Base-by-base conservation (phyloP, 495 filamentous ascomycete genomes). In the Trichoderma orchidacearum region DNA sequence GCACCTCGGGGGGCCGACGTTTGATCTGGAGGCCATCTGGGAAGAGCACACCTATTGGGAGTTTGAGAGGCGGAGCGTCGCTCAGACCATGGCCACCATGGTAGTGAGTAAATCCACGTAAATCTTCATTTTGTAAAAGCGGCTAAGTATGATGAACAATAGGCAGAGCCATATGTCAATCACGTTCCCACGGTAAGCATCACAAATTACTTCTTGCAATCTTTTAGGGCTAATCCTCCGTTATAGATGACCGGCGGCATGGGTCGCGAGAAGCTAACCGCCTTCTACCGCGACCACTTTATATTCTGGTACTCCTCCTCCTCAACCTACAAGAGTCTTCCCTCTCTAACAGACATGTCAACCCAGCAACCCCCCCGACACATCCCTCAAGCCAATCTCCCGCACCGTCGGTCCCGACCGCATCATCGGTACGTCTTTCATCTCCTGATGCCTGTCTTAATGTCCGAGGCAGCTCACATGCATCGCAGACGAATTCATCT, bases 261-360 rank as follows among this genome's bases (percentile, higher is more conserved):
- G n/a, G 90, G 90, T 0, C 66, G 77, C 5, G 72, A 79, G 36
- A 77, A 80, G 9, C 70, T 93, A n/a, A 76, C 77, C 1, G 68
- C 73, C 12, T 95, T 94, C 66, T 94, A 94, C 64, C 75, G 78
- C 0, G 67, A 88, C 15, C 79, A 84, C 63, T 93, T 93, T 68
- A 80, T 91, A 30, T 81, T 82, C 36, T 41, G 36, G 36, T 41
- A 41, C 17, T 17, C 36, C n/a, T 18, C 13, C 13, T 0, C 36
- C n/a, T 17, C 1, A 15, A 41, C 36, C 17, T 21, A 3, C 1
- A 41, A 18, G 9, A 0, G 8, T 2, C 8, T 41, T 17, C 36
- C 21, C 13, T 17, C 36, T 41, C 36, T n/a, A 4, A 1, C 13
- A 21, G 6, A n/a, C 18, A n/a, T n/a, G n/a, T n/a, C n/a, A n/a